Evolutionary conservation across 2,329 filamentous ascomycete genomes (phyloP), one percentile per base, ranked within the genome.

Genomic region (Fusarium palustre): DNA sequence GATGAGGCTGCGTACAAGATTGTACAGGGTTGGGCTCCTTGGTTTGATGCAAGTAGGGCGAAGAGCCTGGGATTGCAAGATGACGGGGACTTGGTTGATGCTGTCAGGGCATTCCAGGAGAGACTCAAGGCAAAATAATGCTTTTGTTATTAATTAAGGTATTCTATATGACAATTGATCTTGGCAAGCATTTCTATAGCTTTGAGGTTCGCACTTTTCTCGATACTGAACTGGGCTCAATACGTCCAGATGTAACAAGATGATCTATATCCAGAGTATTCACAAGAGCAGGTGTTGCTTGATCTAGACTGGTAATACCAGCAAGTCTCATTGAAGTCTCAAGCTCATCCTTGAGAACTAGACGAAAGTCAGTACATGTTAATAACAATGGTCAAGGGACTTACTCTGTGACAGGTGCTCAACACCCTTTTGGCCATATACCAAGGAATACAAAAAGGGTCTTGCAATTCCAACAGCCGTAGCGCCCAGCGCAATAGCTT

Each of bases 401-500:
- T 79, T 79, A 88, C 86, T 86, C 62, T 85, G 83, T 55, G 86
- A 82, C 60, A 86, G 77, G 75, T 86, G 83, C 70, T 86, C 84
- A 20, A 86, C 83, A 3, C 85, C 85, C 57, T 83, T 83, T 69
- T 86, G 83, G 7, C 86, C 85, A 62, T 87, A 87, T 6, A 83
- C 83, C 28, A 85, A 77, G 3, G 84, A 83, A 68, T 85, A 88
- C 9, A 88, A 75, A 61, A 84, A 84, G 18, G 84, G 85, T 16
- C 86, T 76, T 0, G 85, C 86, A 52, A 88, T 81, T 0, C 85
- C 84, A 5, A 87, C 86, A 13, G 85, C 84, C 0, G 81, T 85
- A 7, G 84, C 85, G 0, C 86, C 86, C 0, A 88, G 76, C 25
- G 83, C 83, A 10, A 87, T 74, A 4, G 83, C 83, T 66, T 87